Evolutionary conservation across 345 rosid genomes (phyloP).

Genomic region (Firmiana major): DNA sequence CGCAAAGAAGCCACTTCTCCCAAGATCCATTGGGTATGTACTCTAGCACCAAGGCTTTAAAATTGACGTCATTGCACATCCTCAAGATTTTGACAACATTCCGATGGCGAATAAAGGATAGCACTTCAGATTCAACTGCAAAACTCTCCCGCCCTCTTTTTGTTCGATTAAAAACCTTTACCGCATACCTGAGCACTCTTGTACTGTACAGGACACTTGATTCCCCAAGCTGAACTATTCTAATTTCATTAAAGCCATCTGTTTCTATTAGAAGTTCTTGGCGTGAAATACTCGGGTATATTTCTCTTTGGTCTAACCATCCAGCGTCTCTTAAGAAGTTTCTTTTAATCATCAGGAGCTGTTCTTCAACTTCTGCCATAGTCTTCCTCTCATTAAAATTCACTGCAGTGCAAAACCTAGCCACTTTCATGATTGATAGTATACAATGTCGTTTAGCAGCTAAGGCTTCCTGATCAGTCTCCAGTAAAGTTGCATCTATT

Average conservation of each 20-base stretch:
- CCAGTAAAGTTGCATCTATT: constrained; percentile 7
- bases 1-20: constrained; percentile 2
- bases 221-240: constrained; percentile 10
- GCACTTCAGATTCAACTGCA: neutral
- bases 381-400: neutral
- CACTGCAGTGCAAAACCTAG: constrained; percentile 6
- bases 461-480: neutral
- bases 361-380: neutral
- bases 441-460: constrained; percentile 5
- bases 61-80: neutral
- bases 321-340: neutral
- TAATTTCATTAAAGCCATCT: constrained; percentile 14
- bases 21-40: constrained; percentile 16
- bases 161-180: constrained; percentile 9
- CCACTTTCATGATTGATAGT: neutral
- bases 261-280: constrained; percentile 15
- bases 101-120: constrained; percentile 13
- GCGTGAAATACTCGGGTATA: neutral
- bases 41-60: constrained; percentile 16
- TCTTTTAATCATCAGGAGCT: neutral
- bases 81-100: constrained; percentile 14
- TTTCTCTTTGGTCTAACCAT: neutral
- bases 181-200: neutral
- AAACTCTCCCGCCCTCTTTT: constrained; percentile 4
- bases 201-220: constrained; percentile 1